phyloP scores from a whole-genome alignment of 129 eudicot genomes.

The Sambucus nigra region DNA sequence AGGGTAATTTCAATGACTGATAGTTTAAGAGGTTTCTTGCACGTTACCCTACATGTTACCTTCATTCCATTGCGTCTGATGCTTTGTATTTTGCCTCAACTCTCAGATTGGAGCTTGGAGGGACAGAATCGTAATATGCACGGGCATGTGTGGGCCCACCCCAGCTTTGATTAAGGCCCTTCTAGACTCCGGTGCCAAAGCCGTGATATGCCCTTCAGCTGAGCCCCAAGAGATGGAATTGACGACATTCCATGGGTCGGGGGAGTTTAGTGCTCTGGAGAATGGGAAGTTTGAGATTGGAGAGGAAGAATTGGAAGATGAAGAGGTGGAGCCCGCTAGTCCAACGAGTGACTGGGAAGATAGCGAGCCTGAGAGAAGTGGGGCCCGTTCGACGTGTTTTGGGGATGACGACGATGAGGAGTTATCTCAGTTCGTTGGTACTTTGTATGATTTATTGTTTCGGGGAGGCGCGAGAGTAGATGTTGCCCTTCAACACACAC shows the following conservation, averaged over 20 bases:
- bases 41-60: no score
- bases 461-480: slow-evolving; percentile 59
- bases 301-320: slow-evolving; percentile 59
- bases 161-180: slow-evolving; percentile 73
- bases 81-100: neutral
- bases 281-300: slow-evolving; percentile 91
- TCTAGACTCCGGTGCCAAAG: slow-evolving; percentile 91
- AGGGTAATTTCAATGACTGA: no score
- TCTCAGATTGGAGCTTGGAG: slow-evolving; percentile 91
- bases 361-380: slow-evolving; percentile 61
- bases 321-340: slow-evolving; percentile 39
- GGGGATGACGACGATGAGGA: slow-evolving; percentile 78
- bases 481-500: slow-evolving; percentile 64
- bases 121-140: slow-evolving; percentile 81
- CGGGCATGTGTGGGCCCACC: slow-evolving; percentile 66
- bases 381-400: slow-evolving; percentile 30
- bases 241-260: slow-evolving; percentile 63
- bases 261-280: slow-evolving; percentile 50
- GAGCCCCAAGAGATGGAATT: slow-evolving; percentile 82
- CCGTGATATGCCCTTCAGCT: slow-evolving; percentile 72
- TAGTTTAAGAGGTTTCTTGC: no score
- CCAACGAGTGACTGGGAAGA: slow-evolving; percentile 96
- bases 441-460: slow-evolving; percentile 60
- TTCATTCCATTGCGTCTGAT: neutral
- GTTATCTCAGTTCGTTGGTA: slow-evolving; percentile 56